A percentile compares a stretch with the other conserved stretches of the same genome.
Conservation (phyloP, 441 rosid genomes). For the Rhodomyrtus psidioides region DNA sequence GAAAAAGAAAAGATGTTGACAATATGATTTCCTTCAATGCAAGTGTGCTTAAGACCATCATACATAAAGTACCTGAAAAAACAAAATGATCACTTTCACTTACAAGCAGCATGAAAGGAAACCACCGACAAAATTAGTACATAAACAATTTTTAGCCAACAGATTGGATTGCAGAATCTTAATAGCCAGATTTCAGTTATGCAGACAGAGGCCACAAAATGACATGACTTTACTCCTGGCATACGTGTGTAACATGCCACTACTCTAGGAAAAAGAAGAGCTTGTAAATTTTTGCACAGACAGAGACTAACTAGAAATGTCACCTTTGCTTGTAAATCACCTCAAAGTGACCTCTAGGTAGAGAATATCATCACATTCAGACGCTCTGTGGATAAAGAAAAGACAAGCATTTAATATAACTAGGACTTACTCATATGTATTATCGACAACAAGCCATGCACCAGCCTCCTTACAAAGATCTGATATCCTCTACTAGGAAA, state of each 20-base stretch:
- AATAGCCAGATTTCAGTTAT: not conserved
- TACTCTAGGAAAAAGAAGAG: not conserved
- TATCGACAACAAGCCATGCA: constrained; percentile 95
- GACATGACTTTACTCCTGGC: not conserved
- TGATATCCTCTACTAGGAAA: constrained; percentile 70
- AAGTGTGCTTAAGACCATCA: constrained; percentile 79
- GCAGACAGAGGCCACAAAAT: not conserved
- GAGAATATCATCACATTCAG: not conserved
- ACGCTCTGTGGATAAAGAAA: not conserved
- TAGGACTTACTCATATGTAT: constrained; percentile 87
- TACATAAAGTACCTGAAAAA: constrained; percentile 92
- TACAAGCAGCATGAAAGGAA: not conserved
- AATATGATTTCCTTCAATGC: constrained; percentile 84
- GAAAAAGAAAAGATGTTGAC: constrained; percentile 97
- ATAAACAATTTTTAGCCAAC: not conserved
- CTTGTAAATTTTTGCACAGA: not conserved
- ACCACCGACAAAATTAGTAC: not conserved
- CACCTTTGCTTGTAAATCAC: not conserved
- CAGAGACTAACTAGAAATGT: not conserved
- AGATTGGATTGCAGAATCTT: not conserved
- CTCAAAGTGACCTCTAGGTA: not conserved
- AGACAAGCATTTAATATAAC: not conserved
- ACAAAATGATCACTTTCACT: not conserved
- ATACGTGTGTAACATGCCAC: not conserved
- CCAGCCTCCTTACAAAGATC: constrained; percentile 77